Base-by-base conservation (phyloP, 2,329 filamentous ascomycete species). In the Cucurbitaria berberidis region DNA sequence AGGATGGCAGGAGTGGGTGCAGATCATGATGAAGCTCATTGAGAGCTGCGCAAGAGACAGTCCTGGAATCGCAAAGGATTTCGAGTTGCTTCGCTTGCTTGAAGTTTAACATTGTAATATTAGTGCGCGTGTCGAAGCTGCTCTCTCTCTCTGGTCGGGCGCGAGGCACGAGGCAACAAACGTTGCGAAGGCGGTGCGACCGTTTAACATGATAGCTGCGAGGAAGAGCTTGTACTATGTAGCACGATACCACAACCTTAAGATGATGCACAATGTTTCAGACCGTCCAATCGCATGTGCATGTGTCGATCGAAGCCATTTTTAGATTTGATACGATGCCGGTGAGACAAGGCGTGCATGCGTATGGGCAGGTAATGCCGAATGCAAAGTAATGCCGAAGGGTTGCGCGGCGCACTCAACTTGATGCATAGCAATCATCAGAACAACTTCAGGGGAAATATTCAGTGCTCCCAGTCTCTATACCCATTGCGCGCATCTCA, bases 1-100 rank as follows among this genome's bases (percentile, higher is more conserved):
- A 9, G 72, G 69, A 18, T 75, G 73, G 73, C 55, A 64, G 49
- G 63, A 73, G 11, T 75, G 73, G 73, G 68, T 73, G 40, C 46
- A 62, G 35, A 66, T 72, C 22, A 75, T 75, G 70, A 68, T 73
- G 68, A 55, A 56, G 35, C 53, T 74, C 15, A 69, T 75, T 41
- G 67, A 70, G 46, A 65, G 55, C 34, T 74, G 72, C 47, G 70
- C 56, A 18, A 58, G 62, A 32, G 60, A 67, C 16, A 75, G 73
- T 49, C 72, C 73, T 3, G 70, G 68, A 32, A 68, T 75, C 40
- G 70, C 66, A 30, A 68, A 73, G 48, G 72, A 75, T 58, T 66
- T 63, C 16, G 70, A 73, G 47, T 43, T 75, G 32, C 60, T 75
- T 51, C 61, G 64, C 39, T 49, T 74, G 51, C 51, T 75, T 43